Percentiles rank a stretch among this genome's conserved stretches.
phyloP scores from a whole-genome alignment of 2,329 filamentous ascomycete genomes.

The Fusarium sororula region DNA sequence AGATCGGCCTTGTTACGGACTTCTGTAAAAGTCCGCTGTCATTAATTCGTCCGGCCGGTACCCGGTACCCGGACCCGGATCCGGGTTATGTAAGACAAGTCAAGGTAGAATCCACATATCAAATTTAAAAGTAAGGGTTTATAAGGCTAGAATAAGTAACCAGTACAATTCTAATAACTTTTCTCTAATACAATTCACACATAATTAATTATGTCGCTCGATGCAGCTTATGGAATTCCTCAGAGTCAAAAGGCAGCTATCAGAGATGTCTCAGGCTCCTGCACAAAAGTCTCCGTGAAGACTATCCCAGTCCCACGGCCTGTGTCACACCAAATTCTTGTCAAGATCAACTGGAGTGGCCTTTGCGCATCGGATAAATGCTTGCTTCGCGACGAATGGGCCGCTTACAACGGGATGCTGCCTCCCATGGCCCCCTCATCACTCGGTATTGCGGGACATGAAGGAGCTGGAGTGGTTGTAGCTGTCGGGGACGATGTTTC shows the following conservation, averaged over 20 bases:
- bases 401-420: background rate
- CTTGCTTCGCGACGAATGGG: background rate
- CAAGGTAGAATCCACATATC: too few relatives aligned
- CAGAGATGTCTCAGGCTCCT: background rate
- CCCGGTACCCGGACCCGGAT: too few relatives aligned
- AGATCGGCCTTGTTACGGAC: too few relatives aligned
- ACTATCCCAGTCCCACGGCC: background rate
- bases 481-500: background rate
- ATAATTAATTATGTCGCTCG: too few relatives aligned
- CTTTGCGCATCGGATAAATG: background rate
- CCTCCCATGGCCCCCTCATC: background rate
- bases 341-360: background rate
- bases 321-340: background rate
- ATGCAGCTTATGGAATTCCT: too few relatives aligned
- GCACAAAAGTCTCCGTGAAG: background rate
- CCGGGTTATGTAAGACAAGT: too few relatives aligned
- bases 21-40: too few relatives aligned
- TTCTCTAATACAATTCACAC: too few relatives aligned
- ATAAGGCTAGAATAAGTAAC: too few relatives aligned
- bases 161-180: too few relatives aligned
- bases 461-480: background rate
- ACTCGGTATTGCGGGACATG: background rate
- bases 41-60: too few relatives aligned
- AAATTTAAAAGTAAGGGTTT: too few relatives aligned
- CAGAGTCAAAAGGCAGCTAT: background rate